phyloP scores from a whole-genome alignment of 2,329 filamentous ascomycete genomes.

The Fusarium sp. region DNA sequence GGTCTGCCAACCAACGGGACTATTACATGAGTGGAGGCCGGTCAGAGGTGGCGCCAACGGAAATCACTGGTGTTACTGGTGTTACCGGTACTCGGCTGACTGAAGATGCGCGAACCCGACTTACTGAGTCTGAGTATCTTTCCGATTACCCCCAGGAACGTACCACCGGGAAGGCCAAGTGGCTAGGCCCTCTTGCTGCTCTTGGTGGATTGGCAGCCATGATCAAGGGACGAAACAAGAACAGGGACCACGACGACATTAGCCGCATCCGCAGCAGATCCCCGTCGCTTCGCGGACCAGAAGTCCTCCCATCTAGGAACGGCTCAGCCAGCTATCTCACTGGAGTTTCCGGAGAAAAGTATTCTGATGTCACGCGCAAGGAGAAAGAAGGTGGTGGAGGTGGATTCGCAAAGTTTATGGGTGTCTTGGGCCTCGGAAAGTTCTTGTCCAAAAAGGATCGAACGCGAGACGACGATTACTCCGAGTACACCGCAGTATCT shows the following conservation, averaged over 20 bases:
- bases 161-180: slow-evolving; percentile 50
- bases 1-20: slow-evolving; percentile 63
- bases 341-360: slow-evolving; percentile 62
- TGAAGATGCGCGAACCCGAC: slow-evolving; percentile 52
- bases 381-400: slow-evolving; percentile 49
- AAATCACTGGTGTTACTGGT: slow-evolving; percentile 49
- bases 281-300: slow-evolving; percentile 53
- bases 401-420: slow-evolving; percentile 68
- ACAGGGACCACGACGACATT: slow-evolving; percentile 49
- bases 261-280: slow-evolving; percentile 55
- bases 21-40: slow-evolving; percentile 66
- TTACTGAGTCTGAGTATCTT: slow-evolving; percentile 54
- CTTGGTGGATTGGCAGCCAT: slow-evolving; percentile 60
- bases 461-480: slow-evolving; percentile 67
- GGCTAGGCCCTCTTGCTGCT: slow-evolving; percentile 64
- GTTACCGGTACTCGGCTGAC: slow-evolving; percentile 55
- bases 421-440: slow-evolving; percentile 66
- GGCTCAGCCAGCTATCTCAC: slow-evolving; percentile 68
- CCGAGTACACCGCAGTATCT: slow-evolving; percentile 69
- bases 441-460: slow-evolving; percentile 63
- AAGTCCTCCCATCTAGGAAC: slow-evolving; percentile 62
- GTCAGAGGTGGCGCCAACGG: slow-evolving; percentile 63
- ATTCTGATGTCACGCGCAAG: slow-evolving; percentile 58
- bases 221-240: slow-evolving; percentile 55
- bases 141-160: slow-evolving; percentile 47